Conservation (phyloP, 1,284 basidiomycete species). For the Trametes pubescens region DNA sequence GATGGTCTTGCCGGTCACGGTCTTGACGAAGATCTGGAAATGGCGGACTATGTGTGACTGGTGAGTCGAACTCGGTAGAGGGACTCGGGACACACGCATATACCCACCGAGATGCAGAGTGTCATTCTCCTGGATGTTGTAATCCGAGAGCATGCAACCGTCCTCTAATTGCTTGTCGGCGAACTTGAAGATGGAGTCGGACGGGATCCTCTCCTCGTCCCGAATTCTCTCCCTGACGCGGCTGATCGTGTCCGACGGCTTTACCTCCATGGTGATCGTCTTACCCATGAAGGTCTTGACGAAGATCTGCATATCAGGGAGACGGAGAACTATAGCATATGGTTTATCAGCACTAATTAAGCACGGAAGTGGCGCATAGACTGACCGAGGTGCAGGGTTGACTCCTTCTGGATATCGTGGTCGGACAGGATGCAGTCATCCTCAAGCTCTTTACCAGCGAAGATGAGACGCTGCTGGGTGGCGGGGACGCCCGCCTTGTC, state of each 20-base stretch:
- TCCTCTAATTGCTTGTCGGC: conserved; percentile 41
- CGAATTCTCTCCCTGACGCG: conserved; percentile 43
- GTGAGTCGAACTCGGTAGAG: conserved; percentile 48
- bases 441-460: conserved; percentile 84
- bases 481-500: conserved; percentile 78
- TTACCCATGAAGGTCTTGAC: conserved; percentile 42
- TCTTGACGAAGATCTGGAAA: conserved; percentile 77
- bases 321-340: conserved; percentile 39
- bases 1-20: conserved; percentile 62
- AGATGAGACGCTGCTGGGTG: conserved; percentile 87
- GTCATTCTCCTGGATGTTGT: conserved; percentile 77
- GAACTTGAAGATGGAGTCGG: conserved; percentile 41
- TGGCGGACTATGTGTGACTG: conserved; percentile 55
- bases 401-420: conserved; percentile 46
- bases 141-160: conserved; percentile 40
- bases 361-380: not conserved
- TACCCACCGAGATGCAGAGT: conserved; percentile 41
- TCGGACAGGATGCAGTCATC: conserved; percentile 70
- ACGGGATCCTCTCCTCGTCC: conserved; percentile 41
- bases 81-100: conserved; percentile 56
- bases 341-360: not conserved
- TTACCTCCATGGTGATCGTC: conserved; percentile 41
- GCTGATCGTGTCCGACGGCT: conserved; percentile 41
- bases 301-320: conserved; percentile 44
- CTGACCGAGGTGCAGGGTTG: conserved; percentile 42